phyloP scores from a whole-genome alignment of 2,329 filamentous ascomycete genomes.

The Dendryphion nanum region DNA sequence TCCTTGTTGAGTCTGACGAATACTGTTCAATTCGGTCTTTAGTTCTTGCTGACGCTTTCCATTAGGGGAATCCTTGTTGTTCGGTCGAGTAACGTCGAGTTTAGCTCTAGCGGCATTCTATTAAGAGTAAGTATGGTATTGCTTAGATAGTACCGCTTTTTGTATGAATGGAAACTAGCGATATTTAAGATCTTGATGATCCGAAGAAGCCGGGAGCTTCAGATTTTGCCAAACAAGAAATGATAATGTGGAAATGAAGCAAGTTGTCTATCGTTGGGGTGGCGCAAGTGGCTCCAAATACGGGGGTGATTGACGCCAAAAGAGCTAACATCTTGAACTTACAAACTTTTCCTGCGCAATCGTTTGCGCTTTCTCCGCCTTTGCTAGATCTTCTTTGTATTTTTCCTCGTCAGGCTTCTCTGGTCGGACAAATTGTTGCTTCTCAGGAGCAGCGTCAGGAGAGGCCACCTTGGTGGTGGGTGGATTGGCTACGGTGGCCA shows the following conservation, averaged over 20 bases:
- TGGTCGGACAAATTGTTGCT: constrained; percentile 58
- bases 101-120: constrained; percentile 87
- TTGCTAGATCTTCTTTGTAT: constrained; percentile 75
- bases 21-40: constrained; percentile 75
- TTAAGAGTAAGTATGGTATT: too few species aligned
- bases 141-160: too few species aligned
- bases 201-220: too few species aligned
- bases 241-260: too few species aligned
- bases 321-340: too few species aligned
- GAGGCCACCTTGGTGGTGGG: constrained; percentile 35
- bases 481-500: constrained; percentile 40
- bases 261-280: too few species aligned
- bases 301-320: too few species aligned
- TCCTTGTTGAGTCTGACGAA: constrained; percentile 81
- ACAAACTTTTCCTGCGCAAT: constrained; percentile 70
- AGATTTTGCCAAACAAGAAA: too few species aligned
- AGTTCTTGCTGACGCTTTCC: constrained; percentile 85
- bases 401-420: constrained; percentile 83
- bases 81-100: constrained; percentile 77
- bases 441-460: constrained; percentile 31
- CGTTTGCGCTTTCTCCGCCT: constrained; percentile 84
- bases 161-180: too few species aligned
- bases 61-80: constrained; percentile 76
- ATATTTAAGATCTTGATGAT: too few species aligned
- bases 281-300: too few species aligned